Conservation (phyloP, 2,329 filamentous ascomycete species). For the Camillea tinctor region DNA sequence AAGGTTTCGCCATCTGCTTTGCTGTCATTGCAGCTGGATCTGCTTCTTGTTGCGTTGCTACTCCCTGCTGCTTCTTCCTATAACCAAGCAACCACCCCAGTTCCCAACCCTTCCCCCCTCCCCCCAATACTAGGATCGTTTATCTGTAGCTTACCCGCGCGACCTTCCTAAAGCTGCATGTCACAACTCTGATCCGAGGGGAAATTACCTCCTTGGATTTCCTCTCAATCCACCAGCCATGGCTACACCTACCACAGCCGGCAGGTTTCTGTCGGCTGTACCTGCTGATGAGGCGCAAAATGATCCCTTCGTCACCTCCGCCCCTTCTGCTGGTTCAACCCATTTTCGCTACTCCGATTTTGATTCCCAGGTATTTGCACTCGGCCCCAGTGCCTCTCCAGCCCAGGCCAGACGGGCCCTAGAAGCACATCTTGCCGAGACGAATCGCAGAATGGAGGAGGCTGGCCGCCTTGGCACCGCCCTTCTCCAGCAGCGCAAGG, state of each 20-base stretch:
- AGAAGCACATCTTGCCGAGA: constrained; percentile 89
- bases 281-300: constrained; percentile 33
- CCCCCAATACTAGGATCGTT: background rate
- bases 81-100: background rate
- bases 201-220: constrained; percentile 28
- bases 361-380: constrained; percentile 74
- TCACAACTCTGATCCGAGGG: constrained; percentile 28
- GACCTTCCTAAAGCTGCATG: constrained; percentile 28
- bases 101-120: background rate
- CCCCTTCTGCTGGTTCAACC: constrained; percentile 39
- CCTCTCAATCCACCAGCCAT: constrained; percentile 31
- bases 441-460: constrained; percentile 86
- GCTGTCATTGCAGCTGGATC: constrained; percentile 10
- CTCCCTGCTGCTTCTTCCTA: background rate
- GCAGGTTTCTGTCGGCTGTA: constrained; percentile 39
- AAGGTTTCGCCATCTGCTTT: constrained; percentile 4
- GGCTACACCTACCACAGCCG: constrained; percentile 44
- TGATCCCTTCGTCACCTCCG: constrained; percentile 59
- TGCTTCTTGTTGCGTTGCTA: constrained; percentile 3
- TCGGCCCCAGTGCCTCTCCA: constrained; percentile 75
- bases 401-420: constrained; percentile 84
- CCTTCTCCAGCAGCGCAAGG: constrained; percentile 81
- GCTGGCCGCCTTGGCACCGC: constrained; percentile 82
- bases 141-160: constrained; percentile 8
- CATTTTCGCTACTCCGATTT: constrained; percentile 78